Base-by-base conservation (phyloP, 129 eudicot species). In the Tagetes erecta region DNA sequence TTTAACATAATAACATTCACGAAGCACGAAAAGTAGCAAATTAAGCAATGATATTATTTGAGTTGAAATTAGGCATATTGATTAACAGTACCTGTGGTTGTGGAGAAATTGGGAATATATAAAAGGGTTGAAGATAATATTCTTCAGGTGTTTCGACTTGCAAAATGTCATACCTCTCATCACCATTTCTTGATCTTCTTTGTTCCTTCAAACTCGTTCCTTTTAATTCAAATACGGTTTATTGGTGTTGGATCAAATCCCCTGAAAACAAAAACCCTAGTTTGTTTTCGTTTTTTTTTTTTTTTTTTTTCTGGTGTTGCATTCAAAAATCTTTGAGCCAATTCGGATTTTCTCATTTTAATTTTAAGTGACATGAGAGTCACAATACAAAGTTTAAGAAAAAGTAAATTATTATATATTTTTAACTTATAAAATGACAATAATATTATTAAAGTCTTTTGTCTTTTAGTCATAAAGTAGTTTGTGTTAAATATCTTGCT, bases 81-180 rank as follows among this genome's bases (percentile, higher is more conserved):
- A 49, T 49, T 12, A 11, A 2, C 55, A 49, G 49, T 79, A 90
- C 96, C 96, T 76, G 72, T 76, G 76, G 8, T 77, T 71, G 38
- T 41, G 77, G 39, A 51, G 74, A 64, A 81, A 71, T 8, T 71
- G 80, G 44, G 65, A 68, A 27, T 80, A 34, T 63, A 77, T 10
- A 31, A 53, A 57, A 13, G 78, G 84, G 70, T 55, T 73, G 64
- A 56, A 52, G 77, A 71, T 41, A 62, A 86, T 80, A 76, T 72
- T 81, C 53, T 67, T 80, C 37, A 83, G 80, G 20, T 78, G 83
- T 58, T 50, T 74, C 6, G 83, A 78, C 80, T 77, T 86, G 73
- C 84, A 80, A 1, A 83, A 37, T 30, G 77, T 46, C 71, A 66
- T 52, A 59, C 56, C 60, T 56, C 70, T 69, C 82, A 74, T 40